These are phyloP conservation scores for Carex cristatella DNA, from an alignment of 176 grass and related monocot genomes.

Conservation along the genomic window DNA sequence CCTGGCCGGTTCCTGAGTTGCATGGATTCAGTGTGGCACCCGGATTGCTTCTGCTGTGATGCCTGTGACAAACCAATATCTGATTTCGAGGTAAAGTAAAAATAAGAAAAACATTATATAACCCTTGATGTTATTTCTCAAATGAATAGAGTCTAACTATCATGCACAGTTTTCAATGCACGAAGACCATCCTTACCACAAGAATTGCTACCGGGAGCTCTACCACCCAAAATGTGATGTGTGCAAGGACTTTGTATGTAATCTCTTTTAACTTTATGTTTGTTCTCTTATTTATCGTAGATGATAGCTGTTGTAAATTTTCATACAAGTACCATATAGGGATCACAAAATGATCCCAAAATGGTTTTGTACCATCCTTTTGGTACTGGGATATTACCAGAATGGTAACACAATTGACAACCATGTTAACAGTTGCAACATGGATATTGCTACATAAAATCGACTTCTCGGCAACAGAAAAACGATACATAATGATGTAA, in stretches of 20 bases:
- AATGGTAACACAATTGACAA: neutral
- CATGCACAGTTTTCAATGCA: constrained; percentile 67
- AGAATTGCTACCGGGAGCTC: constrained; percentile 68
- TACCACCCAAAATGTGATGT: constrained; percentile 93
- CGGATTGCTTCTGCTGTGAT: constrained; percentile 64
- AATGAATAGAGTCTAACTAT: constrained; percentile 12
- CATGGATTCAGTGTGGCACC: constrained; percentile 78
- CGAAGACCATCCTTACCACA: constrained; percentile 73
- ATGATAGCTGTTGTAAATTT: constrained; percentile 8
- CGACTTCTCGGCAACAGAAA: neutral
- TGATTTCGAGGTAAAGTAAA: constrained; percentile 65
- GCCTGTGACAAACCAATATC: constrained; percentile 67
- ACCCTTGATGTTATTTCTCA: neutral
- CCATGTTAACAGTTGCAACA: neutral
- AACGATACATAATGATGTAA: neutral
- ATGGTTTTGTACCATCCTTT: neutral
- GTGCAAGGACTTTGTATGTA: constrained; percentile 71
- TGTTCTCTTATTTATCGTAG: neutral
- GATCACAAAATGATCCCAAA: neutral
- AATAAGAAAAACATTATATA: neutral
- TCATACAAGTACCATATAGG: constrained; percentile 2
- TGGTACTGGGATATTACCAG: neutral
- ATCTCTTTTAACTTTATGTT: neutral
- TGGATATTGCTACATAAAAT: neutral
- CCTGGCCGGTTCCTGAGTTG: constrained; percentile 60